Conservation (phyloP, 1,284 basidiomycete species). For the Leccinum fallax region DNA sequence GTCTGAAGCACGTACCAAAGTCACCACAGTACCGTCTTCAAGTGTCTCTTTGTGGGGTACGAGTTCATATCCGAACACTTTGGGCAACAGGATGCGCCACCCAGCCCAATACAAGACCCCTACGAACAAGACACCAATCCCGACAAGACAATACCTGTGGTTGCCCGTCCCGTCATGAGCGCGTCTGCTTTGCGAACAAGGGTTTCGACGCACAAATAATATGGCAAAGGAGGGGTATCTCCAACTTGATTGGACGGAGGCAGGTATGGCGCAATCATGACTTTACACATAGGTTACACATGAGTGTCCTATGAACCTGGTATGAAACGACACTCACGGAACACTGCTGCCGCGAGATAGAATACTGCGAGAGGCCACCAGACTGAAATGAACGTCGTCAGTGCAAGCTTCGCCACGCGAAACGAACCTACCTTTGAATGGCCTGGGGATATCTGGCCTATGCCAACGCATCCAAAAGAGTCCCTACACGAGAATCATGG, state of each 20-base stretch:
- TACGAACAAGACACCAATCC: slow-evolving; percentile 49
- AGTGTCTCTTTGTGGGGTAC: slow-evolving; percentile 50
- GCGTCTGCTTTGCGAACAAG: neutral
- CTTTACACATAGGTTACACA: slow-evolving; percentile 28
- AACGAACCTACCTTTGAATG: slow-evolving; percentile 52
- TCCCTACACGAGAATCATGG: neutral
- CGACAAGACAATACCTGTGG: slow-evolving; percentile 55
- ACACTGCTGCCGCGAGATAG: slow-evolving; percentile 53
- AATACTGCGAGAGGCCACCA: slow-evolving; percentile 61
- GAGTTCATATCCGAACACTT: slow-evolving; percentile 51
- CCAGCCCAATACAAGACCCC: slow-evolving; percentile 57
- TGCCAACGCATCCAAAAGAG: slow-evolving; percentile 59
- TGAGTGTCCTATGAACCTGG: neutral
- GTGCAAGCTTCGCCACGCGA: neutral
- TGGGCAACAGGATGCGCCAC: slow-evolving; percentile 54
- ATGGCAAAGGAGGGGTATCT: slow-evolving; percentile 60
- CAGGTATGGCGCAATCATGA: slow-evolving; percentile 59
- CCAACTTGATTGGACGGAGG: slow-evolving; percentile 55
- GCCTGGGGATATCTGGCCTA: slow-evolving; percentile 47
- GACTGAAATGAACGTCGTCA: slow-evolving; percentile 36
- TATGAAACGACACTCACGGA: slow-evolving; percentile 41
- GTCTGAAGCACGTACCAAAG: slow-evolving; percentile 43
- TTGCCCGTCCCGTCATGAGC: neutral
- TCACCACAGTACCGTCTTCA: slow-evolving; percentile 58
- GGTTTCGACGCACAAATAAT: slow-evolving; percentile 48